phyloP scores from a whole-genome alignment of 805 yeast genomes.

The Teunomyces gatunensis region DNA sequence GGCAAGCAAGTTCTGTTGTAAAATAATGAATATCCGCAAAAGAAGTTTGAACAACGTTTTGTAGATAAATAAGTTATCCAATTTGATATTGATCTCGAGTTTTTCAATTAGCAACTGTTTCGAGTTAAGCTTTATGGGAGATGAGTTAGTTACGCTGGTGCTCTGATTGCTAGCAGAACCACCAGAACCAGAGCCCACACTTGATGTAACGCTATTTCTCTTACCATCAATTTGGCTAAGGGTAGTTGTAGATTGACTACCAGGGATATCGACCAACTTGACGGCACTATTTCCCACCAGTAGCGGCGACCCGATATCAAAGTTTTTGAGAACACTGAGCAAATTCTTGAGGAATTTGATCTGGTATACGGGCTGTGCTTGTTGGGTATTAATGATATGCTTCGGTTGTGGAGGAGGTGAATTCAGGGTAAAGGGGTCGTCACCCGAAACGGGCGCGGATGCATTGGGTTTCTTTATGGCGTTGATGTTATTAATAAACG shows the following conservation, averaged over 20 bases:
- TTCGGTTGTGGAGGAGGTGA: constrained; percentile 5
- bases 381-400: constrained; percentile 7
- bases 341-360: constrained; percentile 34
- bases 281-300: background rate
- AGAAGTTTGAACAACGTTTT: constrained; percentile 33
- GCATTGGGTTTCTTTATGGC: constrained; percentile 6
- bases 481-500: constrained; percentile 13
- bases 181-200: background rate
- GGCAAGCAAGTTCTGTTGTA: constrained; percentile 22
- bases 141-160: constrained; percentile 15
- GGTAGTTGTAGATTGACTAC: constrained; percentile 12
- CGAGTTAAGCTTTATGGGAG: constrained; percentile 41
- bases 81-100: constrained; percentile 40
- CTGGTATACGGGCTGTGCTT: constrained; percentile 28
- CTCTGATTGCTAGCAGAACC: background rate
- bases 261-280: constrained; percentile 9
- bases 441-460: background rate
- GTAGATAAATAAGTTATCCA: constrained; percentile 39
- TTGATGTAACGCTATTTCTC: background rate
- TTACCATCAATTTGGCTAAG: constrained; percentile 11
- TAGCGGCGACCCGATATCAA: constrained; percentile 31
- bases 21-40: constrained; percentile 22
- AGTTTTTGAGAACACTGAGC: constrained; percentile 33
- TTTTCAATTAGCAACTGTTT: constrained; percentile 42
- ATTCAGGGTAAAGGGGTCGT: constrained; percentile 8